Evolutionary conservation across 768 basidiomycete species (phyloP), one percentile per base, ranked within the genome.

Genomic region (Trametes cingulata): DNA sequence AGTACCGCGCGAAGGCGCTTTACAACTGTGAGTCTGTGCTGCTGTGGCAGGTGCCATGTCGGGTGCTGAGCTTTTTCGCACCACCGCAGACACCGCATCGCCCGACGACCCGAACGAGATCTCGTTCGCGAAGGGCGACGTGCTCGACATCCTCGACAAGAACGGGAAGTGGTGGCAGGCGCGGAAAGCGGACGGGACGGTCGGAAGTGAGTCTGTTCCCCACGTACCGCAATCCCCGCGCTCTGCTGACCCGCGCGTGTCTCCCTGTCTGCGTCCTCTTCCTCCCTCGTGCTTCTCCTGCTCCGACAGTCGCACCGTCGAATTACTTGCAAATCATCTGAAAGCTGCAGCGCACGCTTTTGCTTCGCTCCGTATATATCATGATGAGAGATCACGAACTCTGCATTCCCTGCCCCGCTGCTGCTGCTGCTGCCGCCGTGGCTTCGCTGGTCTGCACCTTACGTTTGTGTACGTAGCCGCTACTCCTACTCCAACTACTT

Each of bases 51-150:
- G 3, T 39, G 47, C 4, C n/a, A 2, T 24, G 25, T 41, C n/a
- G 52, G 42, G 45, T 19, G 35, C 50, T 50, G 36, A 46, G 40
- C 43, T 51, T 25, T 13, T 43, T 10, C 29, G 36, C 14, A 37
- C 49, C 14, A 37, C 49, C 41, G 27, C 74, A 98, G 96, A 99
- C 77, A 84, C 83, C 49, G 96, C 95, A n/a, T 93, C 91, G 2
- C 78, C 90, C 27, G 95, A 98, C 58, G 97, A 99, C 73, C 92
- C 95, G 13, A 97, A 92, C 70, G 97, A 99, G 75, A 90, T 99
- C 40, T 91, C 92, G 48, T 98, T 99, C 74, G 69, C 77, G 52
- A 98, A 98, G 73, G 93, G 94, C 54, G 96, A 98, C 69, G 79
- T 93, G 40, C 83, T 98, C 63, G 94, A 97, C 63, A 90, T 98